Conservation (phyloP, 2,329 filamentous ascomycete genomes). For the Xylaria polymorpha region DNA sequence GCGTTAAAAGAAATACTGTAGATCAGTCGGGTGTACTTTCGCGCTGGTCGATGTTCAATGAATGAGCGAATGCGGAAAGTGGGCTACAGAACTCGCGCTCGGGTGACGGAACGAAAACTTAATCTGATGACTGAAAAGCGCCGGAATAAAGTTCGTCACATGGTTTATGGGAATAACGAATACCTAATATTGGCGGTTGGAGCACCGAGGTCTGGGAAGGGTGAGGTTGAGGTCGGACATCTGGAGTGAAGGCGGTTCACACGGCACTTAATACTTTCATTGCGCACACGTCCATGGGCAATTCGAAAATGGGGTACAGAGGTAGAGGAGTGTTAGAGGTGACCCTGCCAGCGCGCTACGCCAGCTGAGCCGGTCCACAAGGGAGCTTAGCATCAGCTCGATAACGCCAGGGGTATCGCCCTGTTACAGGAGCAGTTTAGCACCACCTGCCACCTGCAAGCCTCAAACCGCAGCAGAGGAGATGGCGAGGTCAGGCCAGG, state of each 20-base stretch:
- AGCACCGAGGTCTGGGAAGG: constrained; percentile 18
- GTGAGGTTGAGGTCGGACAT: not conserved
- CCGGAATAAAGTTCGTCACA: constrained; percentile 20
- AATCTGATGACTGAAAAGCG: constrained; percentile 19
- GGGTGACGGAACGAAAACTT: constrained; percentile 16
- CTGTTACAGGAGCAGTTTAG: constrained; percentile 26
- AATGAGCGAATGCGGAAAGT: constrained; percentile 34
- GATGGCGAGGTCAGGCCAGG: constrained; percentile 8
- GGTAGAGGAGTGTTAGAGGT: not conserved
- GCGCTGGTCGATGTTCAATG: not conserved
- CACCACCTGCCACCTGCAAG: constrained; percentile 31
- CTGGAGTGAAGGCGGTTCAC: constrained; percentile 28
- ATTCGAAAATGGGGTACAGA: not conserved
- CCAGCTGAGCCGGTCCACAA: constrained; percentile 20
- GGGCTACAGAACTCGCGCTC: constrained; percentile 18
- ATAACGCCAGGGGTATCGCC: constrained; percentile 18
- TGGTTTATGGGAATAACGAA: constrained; percentile 1
- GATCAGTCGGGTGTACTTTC: not conserved
- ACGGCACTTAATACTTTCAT: constrained; percentile 34
- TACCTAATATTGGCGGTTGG: constrained; percentile 18
- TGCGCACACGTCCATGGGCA: constrained; percentile 11
- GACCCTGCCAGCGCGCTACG: constrained; percentile 13
- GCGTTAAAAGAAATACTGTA: not conserved
- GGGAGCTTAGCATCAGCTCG: constrained; percentile 13
- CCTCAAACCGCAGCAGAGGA: constrained; percentile 36